Evolutionary conservation across 352 stramenopile species (phyloP).

Genomic region (Ochromonadaceae sp.): DNA sequence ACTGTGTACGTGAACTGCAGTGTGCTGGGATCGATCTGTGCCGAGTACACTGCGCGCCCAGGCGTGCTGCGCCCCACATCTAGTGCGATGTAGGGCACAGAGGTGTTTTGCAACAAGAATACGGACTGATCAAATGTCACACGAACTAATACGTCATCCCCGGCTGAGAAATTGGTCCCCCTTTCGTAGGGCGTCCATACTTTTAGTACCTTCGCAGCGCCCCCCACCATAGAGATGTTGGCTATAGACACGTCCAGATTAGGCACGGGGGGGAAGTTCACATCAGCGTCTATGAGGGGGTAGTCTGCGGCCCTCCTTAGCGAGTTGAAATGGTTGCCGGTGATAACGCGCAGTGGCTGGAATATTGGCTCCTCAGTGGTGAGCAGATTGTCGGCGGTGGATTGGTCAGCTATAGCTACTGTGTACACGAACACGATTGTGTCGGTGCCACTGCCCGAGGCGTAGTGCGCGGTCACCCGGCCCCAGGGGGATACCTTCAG

Average conservation of each 20-base stretch:
- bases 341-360: not conserved
- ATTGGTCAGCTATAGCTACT: not conserved
- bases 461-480: not conserved
- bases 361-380: not conserved
- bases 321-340: not conserved
- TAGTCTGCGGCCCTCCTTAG: not conserved
- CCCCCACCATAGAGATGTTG: not conserved
- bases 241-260: not conserved
- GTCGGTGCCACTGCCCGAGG: not conserved
- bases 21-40: not conserved
- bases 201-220: not conserved
- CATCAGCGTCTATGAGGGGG: not conserved
- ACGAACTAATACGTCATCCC: not conserved
- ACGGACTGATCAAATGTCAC: not conserved
- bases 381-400: not conserved
- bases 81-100: not conserved
- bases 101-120: no score
- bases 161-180: not conserved
- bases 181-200: not conserved
- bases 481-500: not conserved
- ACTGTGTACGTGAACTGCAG: not conserved
- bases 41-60: not conserved
- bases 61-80: not conserved
- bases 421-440: not conserved
- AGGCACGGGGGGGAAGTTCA: not conserved